These are phyloP conservation scores for Kwoniella dejecticola DNA, from an alignment of 768 basidiomycete species.

Conservation along the genomic window DNA sequence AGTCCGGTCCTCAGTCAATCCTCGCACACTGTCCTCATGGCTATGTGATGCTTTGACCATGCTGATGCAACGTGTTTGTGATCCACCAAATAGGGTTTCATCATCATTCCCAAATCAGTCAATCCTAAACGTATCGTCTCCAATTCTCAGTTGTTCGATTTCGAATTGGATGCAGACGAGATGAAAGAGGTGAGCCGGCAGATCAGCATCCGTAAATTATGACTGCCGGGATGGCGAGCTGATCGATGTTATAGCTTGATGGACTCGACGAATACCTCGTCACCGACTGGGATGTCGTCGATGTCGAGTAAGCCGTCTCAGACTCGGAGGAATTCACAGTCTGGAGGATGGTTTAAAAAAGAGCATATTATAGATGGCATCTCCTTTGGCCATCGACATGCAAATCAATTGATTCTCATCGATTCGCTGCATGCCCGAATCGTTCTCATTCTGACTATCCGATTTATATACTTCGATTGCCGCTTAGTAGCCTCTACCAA, in stretches of 20 bases:
- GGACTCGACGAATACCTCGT: conserved; percentile 56
- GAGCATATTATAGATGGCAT: no score
- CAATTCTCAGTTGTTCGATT: conserved; percentile 60
- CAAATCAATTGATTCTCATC: no score
- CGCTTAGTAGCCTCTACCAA: conserved; percentile 40
- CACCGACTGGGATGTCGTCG: conserved; percentile 57
- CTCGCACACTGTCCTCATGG: no score
- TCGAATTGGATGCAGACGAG: conserved; percentile 58
- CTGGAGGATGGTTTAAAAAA: background rate
- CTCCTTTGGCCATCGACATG: no score
- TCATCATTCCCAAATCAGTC: conserved; percentile 60
- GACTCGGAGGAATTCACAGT: background rate
- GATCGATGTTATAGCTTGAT: conserved; percentile 35
- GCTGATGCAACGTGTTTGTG: no score
- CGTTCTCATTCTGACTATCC: no score
- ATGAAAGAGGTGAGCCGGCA: conserved; percentile 54
- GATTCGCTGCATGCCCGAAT: no score
- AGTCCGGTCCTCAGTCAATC: no score
- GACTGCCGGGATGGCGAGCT: background rate
- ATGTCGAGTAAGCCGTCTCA: conserved; percentile 33
- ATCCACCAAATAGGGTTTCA: conserved; percentile 55
- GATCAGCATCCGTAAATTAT: no score
- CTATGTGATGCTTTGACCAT: no score
- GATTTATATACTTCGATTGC: no score
- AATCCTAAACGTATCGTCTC: conserved; percentile 56